Evolutionary conservation across 108 stramenopile genomes (phyloP), one percentile per base, ranked within the genome.

Genomic region (Ochromonas danica): DNA sequence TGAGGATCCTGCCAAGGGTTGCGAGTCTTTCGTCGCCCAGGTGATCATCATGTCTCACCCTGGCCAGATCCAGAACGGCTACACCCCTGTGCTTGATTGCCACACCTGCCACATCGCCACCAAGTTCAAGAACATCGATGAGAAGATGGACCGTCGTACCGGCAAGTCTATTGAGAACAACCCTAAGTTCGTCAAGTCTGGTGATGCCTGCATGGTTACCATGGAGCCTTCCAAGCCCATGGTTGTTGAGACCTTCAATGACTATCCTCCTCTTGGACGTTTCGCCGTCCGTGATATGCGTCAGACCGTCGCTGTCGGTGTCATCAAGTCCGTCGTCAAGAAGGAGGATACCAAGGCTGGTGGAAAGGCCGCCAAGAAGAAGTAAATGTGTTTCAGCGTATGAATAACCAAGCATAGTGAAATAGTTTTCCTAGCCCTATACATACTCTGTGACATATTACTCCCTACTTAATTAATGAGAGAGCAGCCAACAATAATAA

Each of bases 31-130:
- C 83, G 87, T 88, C 38, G 92, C 94, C 0, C 94, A 96, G 88
- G 91, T 97, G 28, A 95, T 97, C 82, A 83, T 97, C 60, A 93
- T 94, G 94, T 91, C 93, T 85, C 88, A 91, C 93, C 85, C 92
- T 62, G 93, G 93, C 79, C 90, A 80, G 89, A 91, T 81, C 93
- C 87, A 71, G 70, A 80, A 83, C 65, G 96, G 94, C 27, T 95
- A 94, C 81, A 88, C 93, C 61, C 89, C 95, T 1, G 90, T 99
- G n/a, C 87, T 98, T 75, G 95, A 97, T 86, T 91, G 93, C 84
- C 90, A 96, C 83, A 95, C 95, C 30, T 92, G 94, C 10, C 96
- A 96, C 85, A 93, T 97, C 71, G 96, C 96, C 45, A 96, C 96
- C 80, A 94, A 92, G 71, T 94, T 91, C 83, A 82, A 74, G 71